These are phyloP conservation scores for Pleurotus tuber-regium DNA, from an alignment of 768 basidiomycete species.

Conservation along the genomic window DNA sequence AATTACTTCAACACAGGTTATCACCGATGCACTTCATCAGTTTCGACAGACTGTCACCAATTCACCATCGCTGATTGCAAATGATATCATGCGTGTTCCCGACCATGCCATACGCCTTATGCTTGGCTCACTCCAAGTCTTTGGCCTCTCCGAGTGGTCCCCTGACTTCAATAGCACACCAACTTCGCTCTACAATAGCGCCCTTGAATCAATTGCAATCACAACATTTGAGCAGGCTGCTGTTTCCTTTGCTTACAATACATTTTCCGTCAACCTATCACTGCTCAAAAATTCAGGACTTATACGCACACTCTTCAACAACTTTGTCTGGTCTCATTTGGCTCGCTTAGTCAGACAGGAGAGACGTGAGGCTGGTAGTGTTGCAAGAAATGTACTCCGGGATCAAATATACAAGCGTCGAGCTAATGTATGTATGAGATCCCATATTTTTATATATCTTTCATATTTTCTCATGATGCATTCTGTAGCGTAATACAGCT, in stretches of 20 bases:
- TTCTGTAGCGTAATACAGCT: background rate
- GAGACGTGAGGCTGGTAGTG: background rate
- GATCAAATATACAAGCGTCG: background rate
- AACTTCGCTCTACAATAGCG: background rate
- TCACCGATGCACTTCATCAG: too few relatives aligned
- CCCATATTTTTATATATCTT: background rate
- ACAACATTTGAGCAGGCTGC: background rate
- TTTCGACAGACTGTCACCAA: too few relatives aligned
- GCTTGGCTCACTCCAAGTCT: background rate
- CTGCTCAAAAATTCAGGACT: background rate
- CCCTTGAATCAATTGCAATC: background rate
- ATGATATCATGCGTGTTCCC: background rate
- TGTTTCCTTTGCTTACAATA: background rate
- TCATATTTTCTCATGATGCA: background rate
- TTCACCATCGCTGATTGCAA: background rate
- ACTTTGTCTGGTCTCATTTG: conserved; percentile 1
- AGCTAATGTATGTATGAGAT: background rate
- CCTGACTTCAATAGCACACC: background rate
- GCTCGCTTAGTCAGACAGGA: background rate
- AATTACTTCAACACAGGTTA: too few relatives aligned
- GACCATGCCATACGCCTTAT: conserved; percentile 1
- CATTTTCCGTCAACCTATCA: background rate
- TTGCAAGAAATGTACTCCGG: too few relatives aligned
- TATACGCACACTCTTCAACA: background rate
- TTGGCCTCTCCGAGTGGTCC: background rate